Percentiles rank a stretch among this genome's conserved stretches.
Conservation (phyloP, 2,329 filamentous ascomycete species). For the Fusarium subtropicale region DNA sequence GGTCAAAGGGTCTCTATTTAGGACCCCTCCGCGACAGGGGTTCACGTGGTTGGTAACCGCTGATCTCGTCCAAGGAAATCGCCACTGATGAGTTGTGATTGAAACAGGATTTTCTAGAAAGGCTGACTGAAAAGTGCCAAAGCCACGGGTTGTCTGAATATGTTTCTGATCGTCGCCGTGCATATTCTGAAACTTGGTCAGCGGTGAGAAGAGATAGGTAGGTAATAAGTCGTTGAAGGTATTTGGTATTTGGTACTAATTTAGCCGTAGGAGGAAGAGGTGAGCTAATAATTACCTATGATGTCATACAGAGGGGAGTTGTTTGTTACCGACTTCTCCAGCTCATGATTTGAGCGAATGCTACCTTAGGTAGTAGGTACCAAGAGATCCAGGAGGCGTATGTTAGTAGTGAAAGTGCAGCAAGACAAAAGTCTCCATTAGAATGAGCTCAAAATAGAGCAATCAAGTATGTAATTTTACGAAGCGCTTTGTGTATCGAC, state of each 20-base stretch:
- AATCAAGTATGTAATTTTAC: constrained; percentile 10
- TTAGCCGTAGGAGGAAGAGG: constrained; percentile 6
- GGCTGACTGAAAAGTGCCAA: background rate
- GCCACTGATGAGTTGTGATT: constrained; percentile 29
- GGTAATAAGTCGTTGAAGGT: constrained; percentile 1
- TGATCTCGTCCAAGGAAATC: constrained; percentile 40
- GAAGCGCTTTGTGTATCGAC: constrained; percentile 34
- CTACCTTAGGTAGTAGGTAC: background rate
- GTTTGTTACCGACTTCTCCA: background rate
- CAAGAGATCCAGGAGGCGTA: background rate
- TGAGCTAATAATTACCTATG: background rate
- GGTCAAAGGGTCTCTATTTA: constrained; percentile 29
- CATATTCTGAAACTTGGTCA: constrained; percentile 42
- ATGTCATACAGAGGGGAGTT: constrained; percentile 32
- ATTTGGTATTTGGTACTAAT: background rate
- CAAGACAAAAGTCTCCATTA: background rate
- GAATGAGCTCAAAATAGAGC: background rate
- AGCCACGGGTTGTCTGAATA: constrained; percentile 24
- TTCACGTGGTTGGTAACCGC: constrained; percentile 34
- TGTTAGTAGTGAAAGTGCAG: background rate
- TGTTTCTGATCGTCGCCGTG: constrained; percentile 37
- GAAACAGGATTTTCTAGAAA: constrained; percentile 43
- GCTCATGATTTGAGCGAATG: background rate
- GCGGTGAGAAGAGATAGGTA: background rate
- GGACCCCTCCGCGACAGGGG: constrained; percentile 25